A percentile compares a stretch with the other conserved stretches of the same genome.
Conservation (phyloP, 2,329 filamentous ascomycete species). For the Sporothrix brasiliensis region DNA sequence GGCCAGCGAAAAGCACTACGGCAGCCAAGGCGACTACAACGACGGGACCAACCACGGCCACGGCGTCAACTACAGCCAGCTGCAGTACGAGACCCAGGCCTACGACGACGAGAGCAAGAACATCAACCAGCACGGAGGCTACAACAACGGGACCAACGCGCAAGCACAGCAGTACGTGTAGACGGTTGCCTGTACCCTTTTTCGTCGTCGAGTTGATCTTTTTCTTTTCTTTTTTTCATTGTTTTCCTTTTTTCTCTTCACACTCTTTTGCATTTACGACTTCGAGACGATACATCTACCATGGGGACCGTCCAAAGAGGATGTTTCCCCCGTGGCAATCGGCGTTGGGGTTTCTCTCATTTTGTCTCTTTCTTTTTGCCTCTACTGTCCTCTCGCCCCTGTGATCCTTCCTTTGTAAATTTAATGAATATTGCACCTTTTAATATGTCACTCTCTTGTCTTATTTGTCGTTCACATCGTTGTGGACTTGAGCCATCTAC, state of each 20-base stretch:
- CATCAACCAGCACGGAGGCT: not conserved
- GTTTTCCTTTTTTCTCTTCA: not conserved
- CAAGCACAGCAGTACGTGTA: not conserved
- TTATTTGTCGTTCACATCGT: not conserved
- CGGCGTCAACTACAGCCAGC: not conserved
- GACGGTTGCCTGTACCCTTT: not conserved
- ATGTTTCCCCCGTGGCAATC: not conserved
- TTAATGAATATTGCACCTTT: not conserved
- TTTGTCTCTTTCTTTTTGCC: not conserved
- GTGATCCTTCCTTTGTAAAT: not conserved
- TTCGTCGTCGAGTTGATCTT: not conserved
- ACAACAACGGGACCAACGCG: not conserved
- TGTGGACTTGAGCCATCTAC: not conserved
- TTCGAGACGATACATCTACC: conserved; percentile 1
- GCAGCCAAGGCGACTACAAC: not conserved
- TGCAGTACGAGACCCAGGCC: not conserved
- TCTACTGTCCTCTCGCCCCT: not conserved
- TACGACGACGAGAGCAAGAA: not conserved
- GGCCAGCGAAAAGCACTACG: not conserved
- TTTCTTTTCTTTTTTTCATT: not conserved
- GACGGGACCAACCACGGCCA: not conserved
- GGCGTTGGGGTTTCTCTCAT: conserved; percentile 5
- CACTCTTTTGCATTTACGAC: not conserved
- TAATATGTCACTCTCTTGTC: not conserved
- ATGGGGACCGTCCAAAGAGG: not conserved